Evolutionary conservation across 2,329 filamentous ascomycete species (phyloP), one percentile per base, ranked within the genome.

Genomic region (Apiospora malaysiana): DNA sequence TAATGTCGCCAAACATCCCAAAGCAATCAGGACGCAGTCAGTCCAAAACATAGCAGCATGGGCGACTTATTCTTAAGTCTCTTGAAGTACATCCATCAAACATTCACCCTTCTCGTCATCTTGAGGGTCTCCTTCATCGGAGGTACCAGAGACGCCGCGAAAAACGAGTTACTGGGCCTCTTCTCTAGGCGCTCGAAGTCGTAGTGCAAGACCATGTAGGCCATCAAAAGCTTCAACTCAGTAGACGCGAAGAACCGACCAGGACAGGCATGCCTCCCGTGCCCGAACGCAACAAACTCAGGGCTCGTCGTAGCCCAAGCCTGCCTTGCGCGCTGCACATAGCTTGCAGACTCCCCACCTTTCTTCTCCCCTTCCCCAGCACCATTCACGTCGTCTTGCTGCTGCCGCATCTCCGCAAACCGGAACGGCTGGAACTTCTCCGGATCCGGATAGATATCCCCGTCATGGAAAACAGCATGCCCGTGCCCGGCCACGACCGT

Each of bases 401-500:
- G 69, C 46, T 71, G 25, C 9, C 49, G 49, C 25, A 27, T 75
- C 70, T 75, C 75, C 14, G 73, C 73, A 27, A 76, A 77, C 47
- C 75, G 74, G 68, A 77, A 77, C 18, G 74, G 75, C 69, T 71
- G 70, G 74, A 76, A 75, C 0, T 25, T 78, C 1, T 77, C 47
- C 0, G 87, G 86, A 25, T 89, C 78, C 0, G 78, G 72, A 75
- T 90, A 90, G 37, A 88, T 78, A 0, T 80, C 74, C 0, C 83
- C 81, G 74, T 89, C 75, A 46, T 76, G 75, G 46, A 79, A 69
- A 9, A 81, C 76, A 14, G 77, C 71, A 71, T 80, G 10, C 75
- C 72, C 3, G 78, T 45, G 78, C 16, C 79, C 78, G 65, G 69
- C 74, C 21, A 83, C 71, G 12, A 70, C 71, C 8, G 75, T 75